phyloP scores from a whole-genome alignment of 129 eudicot genomes.

The Scalesia atractyloides region DNA sequence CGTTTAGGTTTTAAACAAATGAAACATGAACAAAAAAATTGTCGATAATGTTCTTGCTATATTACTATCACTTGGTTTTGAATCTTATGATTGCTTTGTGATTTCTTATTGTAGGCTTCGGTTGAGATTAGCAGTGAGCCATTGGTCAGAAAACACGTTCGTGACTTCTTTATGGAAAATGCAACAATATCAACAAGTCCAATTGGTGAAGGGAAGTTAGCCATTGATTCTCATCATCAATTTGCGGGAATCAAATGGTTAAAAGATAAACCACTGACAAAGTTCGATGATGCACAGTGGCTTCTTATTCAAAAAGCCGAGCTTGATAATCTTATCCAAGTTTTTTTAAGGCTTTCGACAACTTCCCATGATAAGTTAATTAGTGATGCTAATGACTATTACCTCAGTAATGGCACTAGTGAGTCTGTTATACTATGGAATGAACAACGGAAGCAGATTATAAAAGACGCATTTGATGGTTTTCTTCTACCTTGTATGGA shows the following conservation, averaged over 20 bases:
- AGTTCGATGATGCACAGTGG: slow-evolving; percentile 92
- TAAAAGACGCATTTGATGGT: slow-evolving; percentile 64
- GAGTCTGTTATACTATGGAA: slow-evolving; percentile 81
- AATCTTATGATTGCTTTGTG: neutral
- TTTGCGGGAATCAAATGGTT: slow-evolving; percentile 86
- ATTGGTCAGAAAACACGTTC: slow-evolving; percentile 74
- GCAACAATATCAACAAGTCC: slow-evolving; percentile 86
- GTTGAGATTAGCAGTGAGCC: slow-evolving; percentile 97
- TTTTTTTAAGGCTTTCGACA: slow-evolving; percentile 62
- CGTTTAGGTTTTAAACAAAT: no score
- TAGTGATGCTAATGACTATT: slow-evolving; percentile 59
- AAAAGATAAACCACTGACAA: slow-evolving; percentile 63
- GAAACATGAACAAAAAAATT: no score
- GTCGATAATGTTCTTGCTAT: no score
- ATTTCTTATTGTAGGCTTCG: slow-evolving; percentile 55
- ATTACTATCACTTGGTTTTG: neutral
- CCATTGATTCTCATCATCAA: slow-evolving; percentile 72
- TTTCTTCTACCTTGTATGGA: slow-evolving; percentile 78
- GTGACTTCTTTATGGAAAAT: slow-evolving; percentile 75
- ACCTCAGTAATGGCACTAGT: slow-evolving; percentile 70
- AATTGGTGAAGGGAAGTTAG: slow-evolving; percentile 63
- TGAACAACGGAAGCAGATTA: slow-evolving; percentile 81
- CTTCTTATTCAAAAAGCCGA: slow-evolving; percentile 91
- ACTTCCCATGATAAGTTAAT: slow-evolving; percentile 53
- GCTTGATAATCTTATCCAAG: slow-evolving; percentile 84